A percentile compares a stretch with the other conserved stretches of the same genome.
Conservation (phyloP, 179 eudicot species). For the Silene coronaria region DNA sequence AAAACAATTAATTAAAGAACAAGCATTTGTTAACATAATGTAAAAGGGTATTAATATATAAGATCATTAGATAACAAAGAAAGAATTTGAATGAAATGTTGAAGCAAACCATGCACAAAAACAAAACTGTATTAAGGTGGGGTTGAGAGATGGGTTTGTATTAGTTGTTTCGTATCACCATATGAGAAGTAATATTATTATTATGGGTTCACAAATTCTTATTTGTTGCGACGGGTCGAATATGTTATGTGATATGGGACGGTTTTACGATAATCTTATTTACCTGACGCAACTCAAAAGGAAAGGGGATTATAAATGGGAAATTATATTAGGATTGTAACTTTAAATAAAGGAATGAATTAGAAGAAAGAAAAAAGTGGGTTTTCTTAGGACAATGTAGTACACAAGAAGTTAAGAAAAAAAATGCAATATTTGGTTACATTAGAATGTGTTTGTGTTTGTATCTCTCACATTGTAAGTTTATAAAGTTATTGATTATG, state of each 20-base stretch:
- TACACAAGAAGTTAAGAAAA: too few relatives aligned
- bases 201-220: too few relatives aligned
- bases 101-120: constrained; percentile 32
- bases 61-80: constrained; percentile 13
- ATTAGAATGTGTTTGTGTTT: too few relatives aligned
- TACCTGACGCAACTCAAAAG: too few relatives aligned
- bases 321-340: neutral
- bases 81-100: constrained; percentile 25
- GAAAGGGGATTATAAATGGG: too few relatives aligned
- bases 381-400: too few relatives aligned
- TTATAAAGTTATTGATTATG: neutral
- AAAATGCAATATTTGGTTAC: too few relatives aligned
- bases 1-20: constrained; percentile 11
- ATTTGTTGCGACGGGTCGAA: too few relatives aligned
- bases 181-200: neutral
- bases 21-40: constrained; percentile 23
- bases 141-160: constrained; percentile 25
- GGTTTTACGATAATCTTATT: too few relatives aligned
- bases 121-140: constrained; percentile 15
- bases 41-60: constrained; percentile 3
- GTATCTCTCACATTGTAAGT: too few relatives aligned
- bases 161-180: constrained; percentile 15
- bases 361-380: too few relatives aligned
- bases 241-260: neutral
- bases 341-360: neutral